A percentile compares a stretch with the other conserved stretches of the same genome.
Conservation (phyloP, 1,284 basidiomycete genomes). For the Sanghuangporus weigelae region DNA sequence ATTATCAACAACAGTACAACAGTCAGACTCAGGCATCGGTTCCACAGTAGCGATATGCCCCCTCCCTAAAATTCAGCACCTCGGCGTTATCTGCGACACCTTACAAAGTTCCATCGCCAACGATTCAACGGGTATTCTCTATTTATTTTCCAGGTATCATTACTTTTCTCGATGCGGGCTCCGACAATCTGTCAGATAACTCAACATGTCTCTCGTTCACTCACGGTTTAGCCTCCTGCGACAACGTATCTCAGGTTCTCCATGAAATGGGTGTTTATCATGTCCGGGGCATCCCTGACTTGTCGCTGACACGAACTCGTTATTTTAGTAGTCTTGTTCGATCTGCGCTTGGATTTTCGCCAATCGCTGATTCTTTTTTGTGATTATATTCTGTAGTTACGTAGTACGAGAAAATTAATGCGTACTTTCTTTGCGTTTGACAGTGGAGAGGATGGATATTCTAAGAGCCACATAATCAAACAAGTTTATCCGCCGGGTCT, state of each 20-base stretch:
- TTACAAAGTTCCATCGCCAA: background rate
- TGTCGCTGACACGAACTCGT: constrained; percentile 3
- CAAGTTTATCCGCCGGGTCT: background rate
- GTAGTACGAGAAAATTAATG: background rate
- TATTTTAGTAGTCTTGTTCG: background rate
- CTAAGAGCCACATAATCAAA: background rate
- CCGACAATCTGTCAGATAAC: background rate
- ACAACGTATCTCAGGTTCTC: background rate
- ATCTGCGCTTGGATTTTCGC: background rate
- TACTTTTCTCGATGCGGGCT: background rate
- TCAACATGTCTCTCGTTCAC: background rate
- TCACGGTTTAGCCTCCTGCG: constrained; percentile 6
- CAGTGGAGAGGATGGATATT: too few relatives aligned
- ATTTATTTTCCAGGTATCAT: constrained; percentile 1
- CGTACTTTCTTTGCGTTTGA: background rate
- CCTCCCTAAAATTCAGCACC: background rate
- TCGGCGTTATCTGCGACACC: constrained; percentile 7
- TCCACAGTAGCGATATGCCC: constrained; percentile 2
- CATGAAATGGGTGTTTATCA: background rate
- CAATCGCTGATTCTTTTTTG: background rate
- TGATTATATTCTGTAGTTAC: constrained; percentile 1
- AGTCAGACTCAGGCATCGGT: constrained; percentile 13
- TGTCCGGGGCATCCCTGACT: background rate
- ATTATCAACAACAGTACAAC: constrained; percentile 29
- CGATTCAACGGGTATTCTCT: background rate